Conservation (phyloP, 2,329 filamentous ascomycete genomes). For the Nothophaeocryptopus gaeumannii region DNA sequence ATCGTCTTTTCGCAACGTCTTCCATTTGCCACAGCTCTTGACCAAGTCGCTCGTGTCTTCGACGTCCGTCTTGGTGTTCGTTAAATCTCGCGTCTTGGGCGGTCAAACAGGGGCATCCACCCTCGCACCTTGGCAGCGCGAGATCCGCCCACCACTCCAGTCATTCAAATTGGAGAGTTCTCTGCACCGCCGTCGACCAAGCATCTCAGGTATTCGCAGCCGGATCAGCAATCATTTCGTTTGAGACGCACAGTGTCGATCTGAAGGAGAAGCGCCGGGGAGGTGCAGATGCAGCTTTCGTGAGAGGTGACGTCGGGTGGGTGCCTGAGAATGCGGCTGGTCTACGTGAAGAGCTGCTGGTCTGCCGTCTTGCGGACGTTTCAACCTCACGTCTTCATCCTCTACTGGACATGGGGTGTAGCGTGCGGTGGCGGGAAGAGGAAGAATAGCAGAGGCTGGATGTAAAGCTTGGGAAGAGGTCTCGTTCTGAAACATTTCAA, state of each 20-base stretch:
- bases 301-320: too few relatives aligned
- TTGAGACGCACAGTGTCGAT: not conserved
- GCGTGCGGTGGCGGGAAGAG: too few relatives aligned
- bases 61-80: not conserved
- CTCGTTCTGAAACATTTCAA: too few relatives aligned
- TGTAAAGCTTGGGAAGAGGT: too few relatives aligned
- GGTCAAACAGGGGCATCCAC: not conserved
- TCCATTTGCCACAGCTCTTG: not conserved
- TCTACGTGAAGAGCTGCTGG: too few relatives aligned
- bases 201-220: not conserved
- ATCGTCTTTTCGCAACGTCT: not conserved
- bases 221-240: conserved; percentile 6
- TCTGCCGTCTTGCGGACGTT: too few relatives aligned
- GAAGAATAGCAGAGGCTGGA: too few relatives aligned
- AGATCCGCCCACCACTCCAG: conserved; percentile 3
- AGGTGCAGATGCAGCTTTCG: too few relatives aligned
- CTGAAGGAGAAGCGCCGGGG: not conserved
- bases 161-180: not conserved
- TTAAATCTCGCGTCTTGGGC: not conserved
- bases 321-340: too few relatives aligned
- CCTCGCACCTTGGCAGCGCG: conserved; percentile 1
- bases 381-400: too few relatives aligned
- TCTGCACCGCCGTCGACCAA: not conserved
- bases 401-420: too few relatives aligned
- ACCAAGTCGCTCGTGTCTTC: not conserved